Evolutionary conservation across 257 asterid genomes (phyloP).

Genomic region (Solanum tacnaense): DNA sequence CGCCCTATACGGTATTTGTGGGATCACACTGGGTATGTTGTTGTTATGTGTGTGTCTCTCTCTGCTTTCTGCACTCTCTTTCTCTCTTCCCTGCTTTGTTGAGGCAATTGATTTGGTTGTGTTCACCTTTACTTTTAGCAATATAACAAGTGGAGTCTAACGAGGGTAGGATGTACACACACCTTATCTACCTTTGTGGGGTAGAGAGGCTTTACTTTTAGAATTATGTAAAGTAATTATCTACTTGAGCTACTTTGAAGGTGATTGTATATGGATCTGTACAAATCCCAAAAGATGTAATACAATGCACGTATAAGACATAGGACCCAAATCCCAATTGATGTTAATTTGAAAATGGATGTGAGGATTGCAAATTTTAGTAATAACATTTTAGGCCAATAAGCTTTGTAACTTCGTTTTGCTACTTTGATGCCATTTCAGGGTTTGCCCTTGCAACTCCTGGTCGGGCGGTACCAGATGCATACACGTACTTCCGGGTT

Average conservation of each 20-base stretch:
- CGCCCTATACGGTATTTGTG: background rate
- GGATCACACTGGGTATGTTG: background rate
- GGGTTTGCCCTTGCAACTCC: background rate
- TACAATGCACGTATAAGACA: background rate
- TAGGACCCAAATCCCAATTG: background rate
- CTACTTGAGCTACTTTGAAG: background rate
- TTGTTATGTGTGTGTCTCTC: background rate
- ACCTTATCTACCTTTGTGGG: background rate
- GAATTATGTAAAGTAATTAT: background rate
- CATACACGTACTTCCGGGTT: background rate
- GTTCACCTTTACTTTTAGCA: background rate
- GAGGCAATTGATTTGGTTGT: background rate
- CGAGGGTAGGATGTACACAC: background rate
- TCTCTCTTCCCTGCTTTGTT: background rate
- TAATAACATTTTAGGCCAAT: background rate
- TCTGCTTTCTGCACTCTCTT: background rate
- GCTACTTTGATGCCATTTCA: conserved; percentile 4
- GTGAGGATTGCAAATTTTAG: background rate
- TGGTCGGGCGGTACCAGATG: background rate
- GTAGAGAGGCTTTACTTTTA: background rate
- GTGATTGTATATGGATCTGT: background rate
- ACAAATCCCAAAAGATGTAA: background rate
- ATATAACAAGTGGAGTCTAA: background rate
- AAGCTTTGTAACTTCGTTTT: background rate
- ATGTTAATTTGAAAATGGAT: background rate